These are phyloP conservation scores for Penicillium polonicum DNA, from an alignment of 2,329 filamentous ascomycete genomes.

Conservation along the genomic window DNA sequence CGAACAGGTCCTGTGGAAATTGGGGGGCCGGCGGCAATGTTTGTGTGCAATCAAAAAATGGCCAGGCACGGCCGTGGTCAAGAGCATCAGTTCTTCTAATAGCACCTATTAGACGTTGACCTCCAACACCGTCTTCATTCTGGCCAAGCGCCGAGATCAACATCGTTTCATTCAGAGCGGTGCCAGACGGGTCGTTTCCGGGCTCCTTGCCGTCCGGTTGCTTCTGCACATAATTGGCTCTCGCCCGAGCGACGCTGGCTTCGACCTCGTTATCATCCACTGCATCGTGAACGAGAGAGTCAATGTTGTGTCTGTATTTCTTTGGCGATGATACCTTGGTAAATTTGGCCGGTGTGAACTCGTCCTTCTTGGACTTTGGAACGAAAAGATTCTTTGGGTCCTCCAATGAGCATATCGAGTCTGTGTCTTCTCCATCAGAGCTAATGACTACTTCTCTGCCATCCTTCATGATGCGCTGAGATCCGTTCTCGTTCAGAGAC, in stretches of 20 bases:
- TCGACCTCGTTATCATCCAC: conserved; percentile 59
- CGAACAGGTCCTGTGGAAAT: conserved; percentile 39
- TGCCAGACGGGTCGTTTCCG: not conserved
- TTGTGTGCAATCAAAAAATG: conserved; percentile 52
- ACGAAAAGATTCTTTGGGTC: conserved; percentile 43
- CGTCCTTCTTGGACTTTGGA: conserved; percentile 32
- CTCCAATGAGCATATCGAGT: conserved; percentile 56
- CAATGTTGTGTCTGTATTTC: conserved; percentile 63
- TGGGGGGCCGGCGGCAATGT: conserved; percentile 23
- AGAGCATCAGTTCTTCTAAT: conserved; percentile 62
- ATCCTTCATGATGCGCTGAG: conserved; percentile 57
- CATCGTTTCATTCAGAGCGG: conserved; percentile 38
- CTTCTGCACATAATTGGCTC: conserved; percentile 28
- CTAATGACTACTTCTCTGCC: conserved; percentile 58
- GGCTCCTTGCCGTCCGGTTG: not conserved
- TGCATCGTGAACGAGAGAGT: conserved; percentile 60
- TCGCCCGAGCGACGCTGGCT: conserved; percentile 48
- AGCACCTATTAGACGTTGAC: conserved; percentile 55
- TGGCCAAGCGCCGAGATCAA: conserved; percentile 45
- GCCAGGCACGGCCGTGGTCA: conserved; percentile 53
- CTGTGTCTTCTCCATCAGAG: conserved; percentile 69
- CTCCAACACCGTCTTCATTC: conserved; percentile 43
- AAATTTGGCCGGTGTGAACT: not conserved
- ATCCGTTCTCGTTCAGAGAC: conserved; percentile 25
- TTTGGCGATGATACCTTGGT: conserved; percentile 7